Percentiles rank a stretch among this genome's conserved stretches.
Conservation (phyloP, 805 yeast species). For the Blastobotrys americana region DNA sequence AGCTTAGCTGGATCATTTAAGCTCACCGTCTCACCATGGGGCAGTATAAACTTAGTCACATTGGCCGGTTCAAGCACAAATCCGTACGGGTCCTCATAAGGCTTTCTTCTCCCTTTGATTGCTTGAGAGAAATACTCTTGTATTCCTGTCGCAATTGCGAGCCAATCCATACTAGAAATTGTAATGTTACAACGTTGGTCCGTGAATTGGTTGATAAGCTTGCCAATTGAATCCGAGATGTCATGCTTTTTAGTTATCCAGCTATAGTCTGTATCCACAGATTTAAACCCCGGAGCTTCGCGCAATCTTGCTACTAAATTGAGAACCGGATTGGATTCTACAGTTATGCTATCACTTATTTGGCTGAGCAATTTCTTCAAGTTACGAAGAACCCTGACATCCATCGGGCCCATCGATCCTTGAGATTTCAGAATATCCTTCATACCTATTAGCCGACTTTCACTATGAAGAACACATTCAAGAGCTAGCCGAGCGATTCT, state of each 20-base stretch:
- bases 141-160: conserved; percentile 12
- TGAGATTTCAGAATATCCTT: conserved; percentile 11
- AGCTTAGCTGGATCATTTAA: neutral
- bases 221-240: conserved; percentile 7
- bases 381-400: conserved; percentile 7
- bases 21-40: conserved; percentile 12
- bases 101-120: conserved; percentile 13
- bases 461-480: conserved; percentile 18
- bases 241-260: conserved; percentile 11
- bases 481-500: conserved; percentile 21
- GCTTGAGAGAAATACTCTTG: conserved; percentile 13
- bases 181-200: conserved; percentile 10
- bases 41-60: conserved; percentile 14
- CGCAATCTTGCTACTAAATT: neutral
- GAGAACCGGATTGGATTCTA: conserved; percentile 3
- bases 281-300: conserved; percentile 4
- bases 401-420: conserved; percentile 15
- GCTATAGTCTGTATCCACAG: conserved; percentile 3
- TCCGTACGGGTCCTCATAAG: conserved; percentile 17
- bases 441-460: conserved; percentile 12
- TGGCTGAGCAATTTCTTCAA: conserved; percentile 7
- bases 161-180: conserved; percentile 17
- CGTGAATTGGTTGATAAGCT: conserved; percentile 6
- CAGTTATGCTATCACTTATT: conserved; percentile 13
- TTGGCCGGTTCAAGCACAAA: conserved; percentile 11